Conservation (phyloP, 2,329 filamentous ascomycete genomes). For the Scytalidium sp. region DNA sequence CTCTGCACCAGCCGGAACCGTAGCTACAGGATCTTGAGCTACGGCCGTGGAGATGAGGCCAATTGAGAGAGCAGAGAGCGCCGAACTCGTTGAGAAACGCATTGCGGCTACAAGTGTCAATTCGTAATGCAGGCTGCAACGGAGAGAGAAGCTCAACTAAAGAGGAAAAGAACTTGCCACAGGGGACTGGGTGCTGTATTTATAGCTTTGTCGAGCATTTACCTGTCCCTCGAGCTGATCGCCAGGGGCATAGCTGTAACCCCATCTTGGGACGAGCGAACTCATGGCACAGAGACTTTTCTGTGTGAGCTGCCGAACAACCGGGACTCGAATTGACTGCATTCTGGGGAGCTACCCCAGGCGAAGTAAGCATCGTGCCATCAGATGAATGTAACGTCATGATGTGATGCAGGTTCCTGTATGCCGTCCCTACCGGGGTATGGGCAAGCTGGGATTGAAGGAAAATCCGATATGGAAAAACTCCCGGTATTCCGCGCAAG, state of each 20-base stretch:
- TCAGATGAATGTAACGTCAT: neutral
- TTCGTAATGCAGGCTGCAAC: neutral
- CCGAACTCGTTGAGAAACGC: neutral
- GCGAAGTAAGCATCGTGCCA: neutral
- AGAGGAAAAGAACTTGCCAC: neutral
- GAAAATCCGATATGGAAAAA: neutral
- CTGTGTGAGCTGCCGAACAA: neutral
- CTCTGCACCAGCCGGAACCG: neutral
- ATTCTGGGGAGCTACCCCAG: neutral
- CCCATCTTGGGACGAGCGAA: neutral
- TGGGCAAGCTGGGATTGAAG: neutral
- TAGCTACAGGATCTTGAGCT: neutral
- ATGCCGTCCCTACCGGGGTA: neutral
- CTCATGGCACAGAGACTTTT: neutral
- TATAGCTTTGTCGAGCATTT: neutral
- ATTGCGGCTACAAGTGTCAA: neutral
- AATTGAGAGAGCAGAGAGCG: neutral
- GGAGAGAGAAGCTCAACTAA: neutral
- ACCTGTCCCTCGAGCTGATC: neutral
- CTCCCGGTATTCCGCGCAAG: neutral
- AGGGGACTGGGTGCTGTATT: neutral
- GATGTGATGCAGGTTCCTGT: neutral
- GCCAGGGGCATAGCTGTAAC: neutral
- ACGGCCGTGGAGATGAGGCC: neutral
- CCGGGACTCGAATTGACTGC: neutral